These are phyloP conservation scores for Rubroshorea leprosula DNA, from an alignment of 345 rosid genomes.

Conservation along the genomic window DNA sequence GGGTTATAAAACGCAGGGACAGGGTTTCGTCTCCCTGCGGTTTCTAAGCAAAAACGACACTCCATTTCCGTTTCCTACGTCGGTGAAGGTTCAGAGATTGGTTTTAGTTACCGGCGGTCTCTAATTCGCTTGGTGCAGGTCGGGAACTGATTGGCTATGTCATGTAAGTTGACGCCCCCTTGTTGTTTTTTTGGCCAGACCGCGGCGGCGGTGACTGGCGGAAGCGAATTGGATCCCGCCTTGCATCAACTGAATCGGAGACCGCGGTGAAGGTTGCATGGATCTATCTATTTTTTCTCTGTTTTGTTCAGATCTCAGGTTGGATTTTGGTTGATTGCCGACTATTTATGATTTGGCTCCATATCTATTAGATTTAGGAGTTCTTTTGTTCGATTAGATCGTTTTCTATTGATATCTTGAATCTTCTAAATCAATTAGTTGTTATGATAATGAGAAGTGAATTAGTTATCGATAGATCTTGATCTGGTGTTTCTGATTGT, in stretches of 20 bases:
- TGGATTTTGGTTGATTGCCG: neutral
- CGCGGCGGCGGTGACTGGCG: constrained; percentile 18
- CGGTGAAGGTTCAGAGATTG: constrained; percentile 10
- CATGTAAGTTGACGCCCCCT: no score
- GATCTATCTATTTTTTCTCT: constrained; percentile 12
- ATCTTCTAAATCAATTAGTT: neutral
- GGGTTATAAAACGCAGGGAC: no score
- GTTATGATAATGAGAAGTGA: neutral
- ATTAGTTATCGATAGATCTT: neutral
- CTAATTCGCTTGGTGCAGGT: constrained; percentile 99
- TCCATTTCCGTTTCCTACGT: neutral
- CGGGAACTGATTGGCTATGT: constrained; percentile 67
- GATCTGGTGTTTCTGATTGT: no score
- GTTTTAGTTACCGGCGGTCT: constrained; percentile 62
- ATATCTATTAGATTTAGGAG: neutral
- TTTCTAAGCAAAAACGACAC: neutral
- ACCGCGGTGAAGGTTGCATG: constrained; percentile 50
- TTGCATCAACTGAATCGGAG: constrained; percentile 99
- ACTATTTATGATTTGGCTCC: neutral
- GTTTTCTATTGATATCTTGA: neutral
- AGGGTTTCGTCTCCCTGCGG: neutral
- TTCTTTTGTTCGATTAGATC: neutral
- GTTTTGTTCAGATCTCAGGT: constrained; percentile 40
- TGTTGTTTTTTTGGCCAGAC: constrained; percentile 16
- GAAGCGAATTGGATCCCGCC: constrained; percentile 69